Evolutionary conservation across 176 grass and related monocot species (phyloP), one percentile per base, ranked within the genome.

Genomic region (Neostapfia colusana): DNA sequence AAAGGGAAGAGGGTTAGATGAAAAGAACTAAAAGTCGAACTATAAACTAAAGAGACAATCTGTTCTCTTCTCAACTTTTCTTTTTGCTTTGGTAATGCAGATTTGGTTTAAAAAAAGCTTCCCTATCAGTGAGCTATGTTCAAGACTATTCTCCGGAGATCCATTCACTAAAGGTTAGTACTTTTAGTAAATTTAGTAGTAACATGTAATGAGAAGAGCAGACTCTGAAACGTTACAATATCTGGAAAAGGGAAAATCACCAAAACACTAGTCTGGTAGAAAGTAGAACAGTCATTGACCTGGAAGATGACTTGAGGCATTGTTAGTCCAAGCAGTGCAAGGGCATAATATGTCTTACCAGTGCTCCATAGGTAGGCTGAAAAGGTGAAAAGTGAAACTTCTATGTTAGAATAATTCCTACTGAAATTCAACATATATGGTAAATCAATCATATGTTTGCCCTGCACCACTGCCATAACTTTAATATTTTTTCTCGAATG

Each of bases 221-320:
- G 26, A 59, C n/a, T 48, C 4, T 58, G 24, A 48, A 65, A 11
- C 11, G 41, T 40, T 5, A 38, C 49, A 81, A 34, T 6, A 72
- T 72, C 27, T 63, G 31, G 42, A 72, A 35, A 34, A 66, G 7
- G 21, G 16, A 65, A 36, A 73, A 24, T n/a, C 39, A 23, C 25
- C 12, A 65, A 17, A 36, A 72, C 31, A 54, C 12, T 1, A 69
- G 14, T 14, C 27, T 5, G 5, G n/a, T 15, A 45, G 48, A 7
- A 74, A 36, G 10, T 60, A 59, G 36, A 79, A 56, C 12, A 4
- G 12, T 26, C 13, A 67, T 35, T 69, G 79, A 93, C 90, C 90
- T 93, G 90, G 65, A 90, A 85, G 55, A 89, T 42, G 42, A 93
- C 84, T 60, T 93, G 90, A 65, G 90, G 90, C 69, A 89, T 73